A percentile compares a stretch with the other conserved stretches of the same genome.
Conservation (phyloP, 2,329 filamentous ascomycete species). For the Penicillium concentricum region DNA sequence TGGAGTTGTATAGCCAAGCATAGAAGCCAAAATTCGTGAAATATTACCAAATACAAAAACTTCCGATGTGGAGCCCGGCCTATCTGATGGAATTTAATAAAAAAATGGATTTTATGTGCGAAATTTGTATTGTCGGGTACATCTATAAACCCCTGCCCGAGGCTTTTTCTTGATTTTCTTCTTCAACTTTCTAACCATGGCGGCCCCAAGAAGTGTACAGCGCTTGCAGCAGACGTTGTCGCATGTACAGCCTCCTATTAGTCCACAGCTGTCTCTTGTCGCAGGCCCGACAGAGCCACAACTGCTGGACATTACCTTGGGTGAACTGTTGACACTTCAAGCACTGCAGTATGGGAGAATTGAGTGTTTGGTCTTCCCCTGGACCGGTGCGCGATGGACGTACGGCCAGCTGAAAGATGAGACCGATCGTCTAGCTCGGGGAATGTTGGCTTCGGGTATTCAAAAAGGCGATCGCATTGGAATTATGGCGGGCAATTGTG, state of each 20-base stretch:
- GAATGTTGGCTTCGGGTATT: conserved; percentile 66
- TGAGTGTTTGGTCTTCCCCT: conserved; percentile 71
- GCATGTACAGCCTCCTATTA: conserved; percentile 25
- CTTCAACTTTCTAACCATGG: conserved; percentile 19
- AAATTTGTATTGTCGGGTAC: conserved; percentile 10
- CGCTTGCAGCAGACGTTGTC: conserved; percentile 33
- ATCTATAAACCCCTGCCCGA: conserved; percentile 12
- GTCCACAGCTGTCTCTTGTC: conserved; percentile 54
- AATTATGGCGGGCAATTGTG: conserved; percentile 67
- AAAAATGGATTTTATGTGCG: background rate
- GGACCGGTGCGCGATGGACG: conserved; percentile 73
- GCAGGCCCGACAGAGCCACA: conserved; percentile 68
- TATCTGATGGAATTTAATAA: conserved; percentile 15
- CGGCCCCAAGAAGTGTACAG: conserved; percentile 25
- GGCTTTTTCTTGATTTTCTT: background rate
- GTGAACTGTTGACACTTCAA: conserved; percentile 70
- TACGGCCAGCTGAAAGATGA: conserved; percentile 65
- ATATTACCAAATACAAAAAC: conserved; percentile 5
- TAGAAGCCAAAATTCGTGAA: background rate
- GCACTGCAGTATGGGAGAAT: conserved; percentile 62
- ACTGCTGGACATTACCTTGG: conserved; percentile 69
- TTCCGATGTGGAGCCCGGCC: conserved; percentile 4
- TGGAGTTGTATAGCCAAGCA: conserved; percentile 3
- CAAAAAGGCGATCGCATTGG: conserved; percentile 68
- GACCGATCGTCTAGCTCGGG: conserved; percentile 61